Conservation (phyloP, 116 monocot species). For the Zostera marina region DNA sequence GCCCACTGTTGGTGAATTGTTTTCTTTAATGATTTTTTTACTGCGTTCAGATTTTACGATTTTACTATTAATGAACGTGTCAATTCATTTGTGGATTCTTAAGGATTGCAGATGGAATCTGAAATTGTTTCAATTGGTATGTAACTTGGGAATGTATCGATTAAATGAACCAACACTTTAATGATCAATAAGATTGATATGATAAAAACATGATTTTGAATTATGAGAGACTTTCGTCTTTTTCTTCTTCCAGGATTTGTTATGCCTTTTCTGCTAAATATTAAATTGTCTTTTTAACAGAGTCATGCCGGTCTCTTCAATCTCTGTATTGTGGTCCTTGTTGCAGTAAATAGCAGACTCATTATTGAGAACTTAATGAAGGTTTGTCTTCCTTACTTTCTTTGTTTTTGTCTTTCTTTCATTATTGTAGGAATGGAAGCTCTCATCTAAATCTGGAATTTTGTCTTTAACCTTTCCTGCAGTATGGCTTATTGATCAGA, state of each 20-base stretch:
- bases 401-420: background rate
- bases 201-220: too few relatives aligned
- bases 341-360: slow-evolving; percentile 95
- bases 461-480: slow-evolving; percentile 14
- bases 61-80: too few relatives aligned
- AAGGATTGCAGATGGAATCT: too few relatives aligned
- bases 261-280: background rate
- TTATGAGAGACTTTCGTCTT: background rate
- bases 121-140: too few relatives aligned
- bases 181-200: too few relatives aligned
- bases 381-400: slow-evolving; percentile 18
- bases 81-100: too few relatives aligned
- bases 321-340: slow-evolving; percentile 92
- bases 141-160: too few relatives aligned
- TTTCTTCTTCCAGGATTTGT: background rate
- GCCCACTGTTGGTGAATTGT: background rate
- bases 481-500: slow-evolving; percentile 95
- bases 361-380: slow-evolving; percentile 99
- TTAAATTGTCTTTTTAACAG: slow-evolving; percentile 17
- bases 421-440: background rate
- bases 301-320: slow-evolving; percentile 98
- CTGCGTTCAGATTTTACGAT: too few relatives aligned
- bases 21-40: too few relatives aligned
- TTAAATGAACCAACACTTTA: too few relatives aligned
- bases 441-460: background rate